These are phyloP conservation scores for Caloboletus firmus DNA, from an alignment of 1,284 basidiomycete species.

Conservation along the genomic window DNA sequence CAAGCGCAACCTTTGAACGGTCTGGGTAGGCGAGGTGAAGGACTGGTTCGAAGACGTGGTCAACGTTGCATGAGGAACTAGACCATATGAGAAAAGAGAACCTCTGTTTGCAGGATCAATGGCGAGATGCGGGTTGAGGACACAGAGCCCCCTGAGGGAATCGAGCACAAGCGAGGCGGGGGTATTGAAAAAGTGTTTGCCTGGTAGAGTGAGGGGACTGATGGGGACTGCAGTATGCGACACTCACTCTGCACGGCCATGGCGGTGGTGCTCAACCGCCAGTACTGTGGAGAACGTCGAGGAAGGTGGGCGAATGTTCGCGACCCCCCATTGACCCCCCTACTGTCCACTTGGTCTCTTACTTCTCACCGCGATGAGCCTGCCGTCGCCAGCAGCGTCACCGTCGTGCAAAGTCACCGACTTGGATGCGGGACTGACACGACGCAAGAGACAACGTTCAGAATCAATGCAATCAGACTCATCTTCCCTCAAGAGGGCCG, in stretches of 20 bases:
- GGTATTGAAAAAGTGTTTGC: slow-evolving; percentile 77
- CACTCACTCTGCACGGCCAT: slow-evolving; percentile 33
- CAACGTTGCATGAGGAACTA: not conserved
- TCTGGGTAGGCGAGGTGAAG: slow-evolving; percentile 60
- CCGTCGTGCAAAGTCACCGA: slow-evolving; percentile 31
- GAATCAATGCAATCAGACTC: slow-evolving; percentile 53
- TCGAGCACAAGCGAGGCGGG: slow-evolving; percentile 73
- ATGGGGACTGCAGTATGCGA: not conserved
- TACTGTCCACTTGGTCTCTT: not conserved
- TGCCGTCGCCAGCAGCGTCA: slow-evolving; percentile 37
- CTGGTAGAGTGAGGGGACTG: slow-evolving; percentile 23
- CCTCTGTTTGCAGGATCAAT: slow-evolving; percentile 70
- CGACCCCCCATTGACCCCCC: slow-evolving; percentile 11
- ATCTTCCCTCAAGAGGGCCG: slow-evolving; percentile 69
- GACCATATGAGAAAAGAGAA: slow-evolving; percentile 22
- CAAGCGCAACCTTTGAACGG: slow-evolving; percentile 71
- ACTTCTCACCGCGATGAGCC: slow-evolving; percentile 32
- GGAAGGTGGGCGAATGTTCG: slow-evolving; percentile 2
- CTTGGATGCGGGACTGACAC: slow-evolving; percentile 21
- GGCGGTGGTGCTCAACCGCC: not conserved
- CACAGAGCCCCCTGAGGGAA: slow-evolving; percentile 71
- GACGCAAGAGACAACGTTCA: slow-evolving; percentile 51
- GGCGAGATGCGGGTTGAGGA: slow-evolving; percentile 67
- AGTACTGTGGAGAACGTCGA: slow-evolving; percentile 3
- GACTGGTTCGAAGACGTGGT: slow-evolving; percentile 43